A percentile compares a stretch with the other conserved stretches of the same genome.
Conservation (phyloP, 306 rosid species). For the Dalbergia cochinchinensis region DNA sequence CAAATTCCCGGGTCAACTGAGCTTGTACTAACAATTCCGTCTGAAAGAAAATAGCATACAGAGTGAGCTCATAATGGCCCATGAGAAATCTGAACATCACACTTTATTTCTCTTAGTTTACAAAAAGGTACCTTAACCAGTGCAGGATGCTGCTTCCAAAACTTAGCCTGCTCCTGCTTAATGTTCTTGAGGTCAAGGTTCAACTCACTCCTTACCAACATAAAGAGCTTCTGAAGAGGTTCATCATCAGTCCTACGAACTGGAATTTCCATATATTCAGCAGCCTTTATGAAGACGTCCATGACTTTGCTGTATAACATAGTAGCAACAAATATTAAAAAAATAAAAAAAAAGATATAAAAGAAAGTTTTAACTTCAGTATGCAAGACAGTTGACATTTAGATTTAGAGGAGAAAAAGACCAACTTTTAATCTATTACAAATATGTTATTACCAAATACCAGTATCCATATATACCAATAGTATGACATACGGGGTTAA, state of each 20-base stretch:
- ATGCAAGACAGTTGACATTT: slow-evolving; percentile 2
- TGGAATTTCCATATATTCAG: slow-evolving; percentile 95
- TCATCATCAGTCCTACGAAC: slow-evolving; percentile 95
- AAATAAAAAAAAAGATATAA: background rate
- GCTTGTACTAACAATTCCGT: slow-evolving; percentile 98
- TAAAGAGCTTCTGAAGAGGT: slow-evolving; percentile 94
- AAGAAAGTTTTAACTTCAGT: background rate
- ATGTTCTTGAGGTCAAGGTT: slow-evolving; percentile 98
- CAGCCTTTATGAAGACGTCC: slow-evolving; percentile 97
- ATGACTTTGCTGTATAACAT: slow-evolving; percentile 83
- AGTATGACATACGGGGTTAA: background rate
- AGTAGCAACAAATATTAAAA: slow-evolving; percentile 24
- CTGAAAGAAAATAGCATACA: slow-evolving; percentile 59
- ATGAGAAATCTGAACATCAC: slow-evolving; percentile 41
- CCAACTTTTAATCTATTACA: background rate
- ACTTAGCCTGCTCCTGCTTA: slow-evolving; percentile 98
- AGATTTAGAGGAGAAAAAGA: background rate
- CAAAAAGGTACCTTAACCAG: slow-evolving; percentile 79
- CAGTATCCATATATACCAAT: background rate
- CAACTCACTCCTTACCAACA: slow-evolving; percentile 96
- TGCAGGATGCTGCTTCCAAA: slow-evolving; percentile 99
- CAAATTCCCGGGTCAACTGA: slow-evolving; percentile 84
- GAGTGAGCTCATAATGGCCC: slow-evolving; percentile 41
- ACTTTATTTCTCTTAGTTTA: slow-evolving; percentile 23
- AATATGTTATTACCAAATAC: slow-evolving; percentile 19